Evolutionary conservation across 176 grass and related monocot species (phyloP), one percentile per base, ranked within the genome.

Genomic region (Carex scoparia): DNA sequence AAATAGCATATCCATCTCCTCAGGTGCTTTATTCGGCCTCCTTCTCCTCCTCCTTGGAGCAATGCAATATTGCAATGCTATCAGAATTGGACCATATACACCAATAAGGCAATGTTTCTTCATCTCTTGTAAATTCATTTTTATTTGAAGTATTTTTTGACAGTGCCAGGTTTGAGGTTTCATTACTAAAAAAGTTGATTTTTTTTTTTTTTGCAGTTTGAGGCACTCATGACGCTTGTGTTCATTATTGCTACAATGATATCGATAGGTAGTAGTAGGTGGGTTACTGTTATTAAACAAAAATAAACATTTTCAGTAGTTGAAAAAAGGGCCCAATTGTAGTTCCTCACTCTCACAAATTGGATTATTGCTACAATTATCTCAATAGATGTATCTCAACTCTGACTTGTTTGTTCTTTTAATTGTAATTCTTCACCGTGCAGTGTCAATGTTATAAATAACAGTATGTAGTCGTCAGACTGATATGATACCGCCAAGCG

Each of bases 21-120:
- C 95, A 0, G 95, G 95, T 46, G 95, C 95, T 12, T 87, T 98
- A 61, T 95, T 95, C 62, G 95, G 95, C 5, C 95, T 98, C 23
- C 95, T 98, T 28, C 94, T 95, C 62, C 93, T 93, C 5, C 95
- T 98, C 23, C 95, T 98, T 28, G 95, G 93, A 18, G 95, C 93
- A 31, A 95, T 98, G 95, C 83, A 23, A 23, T 23, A 23, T 23
- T 23, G 95, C 93, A 31, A 95, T 98, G 95, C 83, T 98, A 13
- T 98, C 95, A 33, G 95, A 98, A 98, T 76, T 98, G 95, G 91
- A 98, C 95, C 49, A 95, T 98, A 79, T 98, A 98, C 80, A 88
- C 95, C 38, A 98, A 98, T 86, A 98, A 98, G 91, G 95, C 86
- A 69, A 40, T 30, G 82, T 65, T 54, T 46, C 23, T 65, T 81